Conservation (phyloP, 768 basidiomycete species). For the Lactifluus echinatus region DNA sequence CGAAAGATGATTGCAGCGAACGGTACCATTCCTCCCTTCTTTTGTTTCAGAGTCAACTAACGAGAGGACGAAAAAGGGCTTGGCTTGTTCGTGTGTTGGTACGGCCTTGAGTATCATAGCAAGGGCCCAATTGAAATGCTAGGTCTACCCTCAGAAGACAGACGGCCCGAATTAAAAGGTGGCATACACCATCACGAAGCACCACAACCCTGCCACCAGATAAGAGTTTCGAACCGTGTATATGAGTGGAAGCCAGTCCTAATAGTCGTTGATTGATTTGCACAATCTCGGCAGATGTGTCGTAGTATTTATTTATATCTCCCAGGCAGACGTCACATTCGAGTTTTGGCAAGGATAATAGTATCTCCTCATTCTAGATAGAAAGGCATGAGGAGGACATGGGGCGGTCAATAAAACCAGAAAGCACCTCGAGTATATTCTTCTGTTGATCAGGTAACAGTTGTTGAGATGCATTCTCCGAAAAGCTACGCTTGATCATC, state of each 20-base stretch:
- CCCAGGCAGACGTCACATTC: conserved; percentile 57
- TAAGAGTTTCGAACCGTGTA: conserved; percentile 61
- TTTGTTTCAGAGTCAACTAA: conserved; percentile 60
- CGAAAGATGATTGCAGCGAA: neutral
- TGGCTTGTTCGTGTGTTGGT: conserved; percentile 39
- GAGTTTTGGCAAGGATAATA: conserved; percentile 55
- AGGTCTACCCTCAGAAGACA: conserved; percentile 7
- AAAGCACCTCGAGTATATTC: conserved; percentile 64
- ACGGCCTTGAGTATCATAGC: conserved; percentile 66
- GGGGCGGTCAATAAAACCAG: conserved; percentile 20
- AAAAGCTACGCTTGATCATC: conserved; percentile 99
- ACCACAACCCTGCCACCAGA: conserved; percentile 73
- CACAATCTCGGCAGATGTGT: conserved; percentile 54
- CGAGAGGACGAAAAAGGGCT: conserved; percentile 61
- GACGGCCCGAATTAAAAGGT: neutral
- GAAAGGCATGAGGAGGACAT: conserved; percentile 13
- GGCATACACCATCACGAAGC: conserved; percentile 68
- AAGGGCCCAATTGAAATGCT: conserved; percentile 70
- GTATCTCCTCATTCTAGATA: conserved; percentile 57
- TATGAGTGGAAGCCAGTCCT: conserved; percentile 46
- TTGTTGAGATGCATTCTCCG: conserved; percentile 92
- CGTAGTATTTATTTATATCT: conserved; percentile 74
- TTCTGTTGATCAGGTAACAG: conserved; percentile 90
- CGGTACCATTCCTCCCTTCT: conserved; percentile 42
- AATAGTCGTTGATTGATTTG: conserved; percentile 55